A percentile compares a stretch with the other conserved stretches of the same genome.
Conservation (phyloP, 1,284 basidiomycete genomes). For the Rhodotorula sp. region DNA sequence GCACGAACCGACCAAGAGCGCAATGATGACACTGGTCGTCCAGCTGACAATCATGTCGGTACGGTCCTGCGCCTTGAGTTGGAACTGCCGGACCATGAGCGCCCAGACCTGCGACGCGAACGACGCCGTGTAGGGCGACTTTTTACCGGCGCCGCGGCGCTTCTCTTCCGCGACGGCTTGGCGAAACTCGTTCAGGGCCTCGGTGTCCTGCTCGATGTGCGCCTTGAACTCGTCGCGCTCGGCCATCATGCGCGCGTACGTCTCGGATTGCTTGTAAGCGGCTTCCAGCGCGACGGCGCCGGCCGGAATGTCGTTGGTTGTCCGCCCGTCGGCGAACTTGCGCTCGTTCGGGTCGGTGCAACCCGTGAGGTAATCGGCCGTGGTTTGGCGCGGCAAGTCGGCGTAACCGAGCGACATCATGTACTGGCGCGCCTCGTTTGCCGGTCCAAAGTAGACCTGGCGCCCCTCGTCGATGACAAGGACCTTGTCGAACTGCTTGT, state of each 20-base stretch:
- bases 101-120: slow-evolving; percentile 71
- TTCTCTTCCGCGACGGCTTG: slow-evolving; percentile 65
- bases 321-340: slow-evolving; percentile 71
- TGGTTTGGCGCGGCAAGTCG: slow-evolving; percentile 64
- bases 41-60: slow-evolving; percentile 65
- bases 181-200: slow-evolving; percentile 65
- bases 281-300: slow-evolving; percentile 69
- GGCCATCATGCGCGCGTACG: slow-evolving; percentile 56
- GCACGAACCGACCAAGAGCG: slow-evolving; percentile 65
- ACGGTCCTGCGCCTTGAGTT: slow-evolving; percentile 73
- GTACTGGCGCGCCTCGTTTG: slow-evolving; percentile 70
- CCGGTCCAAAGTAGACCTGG: slow-evolving; percentile 79
- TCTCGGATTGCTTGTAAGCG: slow-evolving; percentile 62
- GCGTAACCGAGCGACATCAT: slow-evolving; percentile 58
- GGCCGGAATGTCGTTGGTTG: slow-evolving; percentile 65
- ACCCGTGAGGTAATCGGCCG: slow-evolving; percentile 75
- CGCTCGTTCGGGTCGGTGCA: slow-evolving; percentile 77
- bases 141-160: slow-evolving; percentile 75
- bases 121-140: slow-evolving; percentile 82
- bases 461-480: slow-evolving; percentile 75
- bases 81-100: slow-evolving; percentile 69
- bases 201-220: slow-evolving; percentile 57
- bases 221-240: slow-evolving; percentile 65
- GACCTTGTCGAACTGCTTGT: slow-evolving; percentile 70
- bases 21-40: slow-evolving; percentile 55